phyloP scores from a whole-genome alignment of 176 grass and related monocot species.

The Musa beccarii region DNA sequence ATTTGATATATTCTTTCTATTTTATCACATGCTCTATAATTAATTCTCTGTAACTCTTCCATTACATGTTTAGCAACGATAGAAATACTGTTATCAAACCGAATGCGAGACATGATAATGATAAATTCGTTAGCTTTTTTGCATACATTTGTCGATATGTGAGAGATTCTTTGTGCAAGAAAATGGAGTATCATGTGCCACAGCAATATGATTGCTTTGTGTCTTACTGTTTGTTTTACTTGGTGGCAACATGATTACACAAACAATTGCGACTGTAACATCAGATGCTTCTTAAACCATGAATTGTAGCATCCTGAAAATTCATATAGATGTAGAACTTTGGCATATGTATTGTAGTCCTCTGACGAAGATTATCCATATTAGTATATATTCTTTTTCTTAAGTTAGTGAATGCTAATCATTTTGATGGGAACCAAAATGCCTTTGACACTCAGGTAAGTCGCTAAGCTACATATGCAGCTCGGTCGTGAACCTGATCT shows the following conservation, averaged over 20 bases:
- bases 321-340: too few relatives aligned
- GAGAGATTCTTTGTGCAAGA: background rate
- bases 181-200: background rate
- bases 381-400: background rate
- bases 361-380: too few relatives aligned
- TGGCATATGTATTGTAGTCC: too few relatives aligned
- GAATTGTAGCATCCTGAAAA: too few relatives aligned
- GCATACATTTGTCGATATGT: background rate
- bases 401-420: background rate
- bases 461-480: too few relatives aligned
- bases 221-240: background rate
- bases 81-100: constrained; percentile 13
- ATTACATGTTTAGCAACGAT: constrained; percentile 29
- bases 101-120: background rate
- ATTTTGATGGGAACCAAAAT: background rate
- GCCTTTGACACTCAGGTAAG: background rate
- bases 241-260: background rate
- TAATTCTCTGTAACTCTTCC: constrained; percentile 34
- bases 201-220: background rate
- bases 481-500: background rate
- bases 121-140: background rate
- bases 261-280: background rate
- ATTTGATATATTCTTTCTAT: constrained; percentile 21
- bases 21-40: constrained; percentile 21
- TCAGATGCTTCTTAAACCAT: too few relatives aligned